Evolutionary conservation across 768 basidiomycete species (phyloP).

Genomic region (Tricholomella constricta): DNA sequence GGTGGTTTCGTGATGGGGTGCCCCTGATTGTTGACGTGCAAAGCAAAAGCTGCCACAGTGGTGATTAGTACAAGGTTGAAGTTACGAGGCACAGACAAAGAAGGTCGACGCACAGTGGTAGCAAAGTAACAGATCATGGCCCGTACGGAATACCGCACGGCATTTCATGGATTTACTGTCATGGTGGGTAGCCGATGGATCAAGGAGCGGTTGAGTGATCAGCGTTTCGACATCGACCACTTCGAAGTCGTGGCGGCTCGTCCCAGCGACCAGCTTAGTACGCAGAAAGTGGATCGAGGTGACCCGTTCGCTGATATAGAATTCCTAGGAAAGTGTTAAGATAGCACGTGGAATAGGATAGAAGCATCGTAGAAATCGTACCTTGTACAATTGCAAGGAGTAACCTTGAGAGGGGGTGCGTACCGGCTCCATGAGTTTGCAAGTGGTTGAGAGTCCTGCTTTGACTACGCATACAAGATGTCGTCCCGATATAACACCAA

Average conservation of each 20-base stretch:
- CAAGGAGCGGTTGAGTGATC: slow-evolving; percentile 75
- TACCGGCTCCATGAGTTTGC: slow-evolving; percentile 16
- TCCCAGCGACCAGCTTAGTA: slow-evolving; percentile 18
- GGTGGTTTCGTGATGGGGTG: background rate
- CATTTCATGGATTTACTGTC: slow-evolving; percentile 60
- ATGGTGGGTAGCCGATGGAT: slow-evolving; percentile 61
- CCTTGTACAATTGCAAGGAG: slow-evolving; percentile 8
- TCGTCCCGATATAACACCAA: slow-evolving; percentile 34
- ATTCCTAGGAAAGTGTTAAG: slow-evolving; percentile 49
- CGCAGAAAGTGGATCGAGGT: slow-evolving; percentile 77
- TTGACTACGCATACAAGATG: slow-evolving; percentile 53
- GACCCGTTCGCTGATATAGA: slow-evolving; percentile 81
- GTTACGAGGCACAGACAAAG: background rate
- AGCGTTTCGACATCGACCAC: slow-evolving; percentile 63
- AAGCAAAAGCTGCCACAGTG: slow-evolving; percentile 3
- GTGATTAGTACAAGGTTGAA: background rate
- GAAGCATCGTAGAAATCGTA: background rate
- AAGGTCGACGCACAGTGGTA: slow-evolving; percentile 61
- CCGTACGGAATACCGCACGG: slow-evolving; percentile 75
- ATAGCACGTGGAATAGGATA: background rate
- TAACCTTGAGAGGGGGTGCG: background rate
- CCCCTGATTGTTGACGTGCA: slow-evolving; percentile 13
- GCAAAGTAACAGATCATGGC: slow-evolving; percentile 75
- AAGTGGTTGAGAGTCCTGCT: slow-evolving; percentile 44
- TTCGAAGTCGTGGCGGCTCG: slow-evolving; percentile 21